Evolutionary conservation across 768 basidiomycete species (phyloP), one percentile per base, ranked within the genome.

Genomic region (Suillus variegatus): DNA sequence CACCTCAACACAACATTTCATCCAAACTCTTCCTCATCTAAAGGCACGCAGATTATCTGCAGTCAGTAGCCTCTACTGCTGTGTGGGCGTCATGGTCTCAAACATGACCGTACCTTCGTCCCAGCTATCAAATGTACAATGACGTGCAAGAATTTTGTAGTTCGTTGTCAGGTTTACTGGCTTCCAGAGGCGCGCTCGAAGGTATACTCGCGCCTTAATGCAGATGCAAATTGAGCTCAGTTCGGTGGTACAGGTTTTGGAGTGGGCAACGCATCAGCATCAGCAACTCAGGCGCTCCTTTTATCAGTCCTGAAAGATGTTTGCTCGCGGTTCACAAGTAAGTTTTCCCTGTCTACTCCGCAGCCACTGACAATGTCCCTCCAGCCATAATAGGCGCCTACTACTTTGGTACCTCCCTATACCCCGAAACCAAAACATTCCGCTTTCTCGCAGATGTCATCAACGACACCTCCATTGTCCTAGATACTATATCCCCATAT

Each of bases 141-240:
- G 86, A 86, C 0, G 63, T 88, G 5, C 90, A 91, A 74, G 87
- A 88, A 3, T 90, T 89, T 67, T 90, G 88, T 70, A 90, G 85
- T 70, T 88, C 89, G 0, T 75, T 91, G 3, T 85, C 88, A 0
- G 81, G 86, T 0, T 76, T 91, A 35, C 70, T 91, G 22, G 86
- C 90, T 1, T 89, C 89, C 8, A 80, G 89, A 67, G 89, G 89
- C 18, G 83, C 88, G 4, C 77, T 92, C 7, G 87, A 91, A 82
- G 89, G 89, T 87, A 57, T 40, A 51, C 64, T 28, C 7, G 22
- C 6, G 6, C 28, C 8, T 12, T 12, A 14, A n/a, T 55, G n/a
- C 56, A 38, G 7, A 25, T n/a, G 16, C 3, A n/a, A 62, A 40
- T 13, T 44, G 64, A 36, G 63, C 28, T 44, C 5, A 35, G 28